phyloP scores from a whole-genome alignment of 129 eudicot genomes.

The Gnaphalium uliginosum region DNA sequence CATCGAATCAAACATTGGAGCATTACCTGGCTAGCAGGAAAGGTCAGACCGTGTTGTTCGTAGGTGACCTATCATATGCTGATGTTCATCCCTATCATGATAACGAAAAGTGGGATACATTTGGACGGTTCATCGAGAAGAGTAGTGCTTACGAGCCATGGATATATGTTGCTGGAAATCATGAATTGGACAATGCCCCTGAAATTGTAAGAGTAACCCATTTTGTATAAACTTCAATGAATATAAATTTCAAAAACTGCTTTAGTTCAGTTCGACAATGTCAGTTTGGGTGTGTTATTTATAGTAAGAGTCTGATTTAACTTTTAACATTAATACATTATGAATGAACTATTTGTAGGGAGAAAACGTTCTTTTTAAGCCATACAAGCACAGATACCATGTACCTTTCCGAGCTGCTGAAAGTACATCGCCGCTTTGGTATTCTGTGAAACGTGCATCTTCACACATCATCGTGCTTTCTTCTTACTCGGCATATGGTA shows the following conservation, averaged over 20 bases:
- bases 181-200: slow-evolving; percentile 71
- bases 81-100: slow-evolving; percentile 63
- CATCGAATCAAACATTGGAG: slow-evolving; percentile 55
- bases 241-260: not conserved
- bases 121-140: slow-evolving; percentile 62
- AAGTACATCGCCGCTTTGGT: slow-evolving; percentile 86
- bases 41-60: slow-evolving; percentile 53
- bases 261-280: not conserved
- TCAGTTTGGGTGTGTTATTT: too few species aligned
- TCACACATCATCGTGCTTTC: slow-evolving; percentile 73
- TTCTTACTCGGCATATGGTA: slow-evolving; percentile 74
- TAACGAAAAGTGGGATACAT: slow-evolving; percentile 67
- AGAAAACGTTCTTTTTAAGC: slow-evolving; percentile 57
- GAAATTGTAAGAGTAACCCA: slow-evolving; percentile 49
- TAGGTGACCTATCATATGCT: slow-evolving; percentile 74
- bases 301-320: too few species aligned
- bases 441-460: slow-evolving; percentile 68
- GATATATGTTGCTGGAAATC: slow-evolving; percentile 71
- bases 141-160: slow-evolving; percentile 62
- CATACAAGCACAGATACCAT: slow-evolving; percentile 58
- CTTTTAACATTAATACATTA: not conserved
- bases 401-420: slow-evolving; percentile 53
- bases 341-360: slow-evolving; percentile 33
- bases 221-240: not conserved
- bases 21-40: slow-evolving; percentile 52